Conservation (phyloP, 495 filamentous ascomycete genomes). For the Penicillium coprophilum region DNA sequence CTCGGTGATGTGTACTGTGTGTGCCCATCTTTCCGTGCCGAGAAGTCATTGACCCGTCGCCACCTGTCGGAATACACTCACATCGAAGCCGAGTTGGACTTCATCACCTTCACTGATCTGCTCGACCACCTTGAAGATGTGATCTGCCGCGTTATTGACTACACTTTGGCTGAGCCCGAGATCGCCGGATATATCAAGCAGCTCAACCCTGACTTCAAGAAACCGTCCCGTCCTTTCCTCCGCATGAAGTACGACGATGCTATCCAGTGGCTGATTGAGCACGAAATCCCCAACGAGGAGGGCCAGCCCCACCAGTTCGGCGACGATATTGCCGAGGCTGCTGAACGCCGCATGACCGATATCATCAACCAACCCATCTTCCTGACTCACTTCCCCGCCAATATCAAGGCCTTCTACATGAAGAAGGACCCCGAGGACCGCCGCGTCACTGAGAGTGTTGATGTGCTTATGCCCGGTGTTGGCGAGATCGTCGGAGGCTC, state of each 20-base stretch:
- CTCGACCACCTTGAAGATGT: slow-evolving; percentile 86
- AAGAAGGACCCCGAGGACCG: slow-evolving; percentile 79
- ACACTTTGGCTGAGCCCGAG: slow-evolving; percentile 68
- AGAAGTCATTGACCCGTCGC: slow-evolving; percentile 91
- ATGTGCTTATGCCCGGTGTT: slow-evolving; percentile 93
- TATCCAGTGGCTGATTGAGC: slow-evolving; percentile 86
- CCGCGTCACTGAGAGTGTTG: slow-evolving; percentile 94
- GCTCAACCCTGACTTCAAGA: slow-evolving; percentile 85
- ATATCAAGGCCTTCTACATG: slow-evolving; percentile 99
- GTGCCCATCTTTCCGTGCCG: slow-evolving; percentile 96
- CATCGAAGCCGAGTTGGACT: slow-evolving; percentile 95
- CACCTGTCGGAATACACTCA: slow-evolving; percentile 97
- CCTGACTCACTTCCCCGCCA: slow-evolving; percentile 92
- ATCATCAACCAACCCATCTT: slow-evolving; percentile 94
- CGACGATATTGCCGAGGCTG: slow-evolving; percentile 97
- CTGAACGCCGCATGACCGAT: slow-evolving; percentile 95
- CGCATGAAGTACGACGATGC: slow-evolving; percentile 95
- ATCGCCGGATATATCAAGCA: slow-evolving; percentile 68
- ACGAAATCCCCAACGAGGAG: slow-evolving; percentile 91
- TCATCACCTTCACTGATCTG: slow-evolving; percentile 89
- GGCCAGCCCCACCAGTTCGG: slow-evolving; percentile 86
- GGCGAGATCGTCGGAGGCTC: slow-evolving; percentile 96
- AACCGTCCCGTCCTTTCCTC: slow-evolving; percentile 81
- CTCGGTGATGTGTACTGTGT: slow-evolving; percentile 96
- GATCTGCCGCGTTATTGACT: slow-evolving; percentile 83